Percentiles rank a stretch among this genome's conserved stretches.
phyloP scores from a whole-genome alignment of 352 stramenopile species.

The Plasmopara muralis region DNA sequence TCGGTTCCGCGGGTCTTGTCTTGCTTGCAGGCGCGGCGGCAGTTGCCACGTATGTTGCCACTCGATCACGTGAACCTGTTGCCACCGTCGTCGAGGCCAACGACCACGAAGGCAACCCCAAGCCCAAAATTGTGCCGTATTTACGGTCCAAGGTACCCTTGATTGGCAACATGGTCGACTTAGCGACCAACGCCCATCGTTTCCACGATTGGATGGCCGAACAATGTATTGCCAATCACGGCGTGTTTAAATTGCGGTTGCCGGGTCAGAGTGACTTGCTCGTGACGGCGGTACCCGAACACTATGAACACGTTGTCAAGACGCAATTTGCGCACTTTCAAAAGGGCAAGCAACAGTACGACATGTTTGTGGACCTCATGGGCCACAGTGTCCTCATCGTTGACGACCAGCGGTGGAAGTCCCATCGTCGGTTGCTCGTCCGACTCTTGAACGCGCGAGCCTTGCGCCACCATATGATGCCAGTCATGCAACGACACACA shows the following conservation, averaged over 20 bases:
- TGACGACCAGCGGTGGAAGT: constrained; percentile 37
- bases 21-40: constrained; percentile 22
- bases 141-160: constrained; percentile 25
- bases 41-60: constrained; percentile 17
- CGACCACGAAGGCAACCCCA: constrained; percentile 2
- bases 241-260: constrained; percentile 30
- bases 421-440: constrained; percentile 38
- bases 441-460: constrained; percentile 36
- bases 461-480: constrained; percentile 35
- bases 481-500: constrained; percentile 30
- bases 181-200: constrained; percentile 18
- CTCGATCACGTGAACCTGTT: constrained; percentile 8
- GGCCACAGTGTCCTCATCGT: constrained; percentile 42
- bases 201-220: constrained; percentile 40
- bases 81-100: neutral
- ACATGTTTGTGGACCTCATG: constrained; percentile 42
- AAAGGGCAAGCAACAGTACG: constrained; percentile 37
- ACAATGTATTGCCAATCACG: constrained; percentile 26
- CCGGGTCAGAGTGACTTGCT: constrained; percentile 32
- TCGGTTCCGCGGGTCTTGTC: constrained; percentile 18
- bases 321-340: constrained; percentile 47
- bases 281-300: constrained; percentile 35
- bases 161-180: constrained; percentile 30
- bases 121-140: constrained; percentile 26
- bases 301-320: constrained; percentile 51